phyloP scores from a whole-genome alignment of 345 rosid species.

The Ailanthus altissimus region DNA sequence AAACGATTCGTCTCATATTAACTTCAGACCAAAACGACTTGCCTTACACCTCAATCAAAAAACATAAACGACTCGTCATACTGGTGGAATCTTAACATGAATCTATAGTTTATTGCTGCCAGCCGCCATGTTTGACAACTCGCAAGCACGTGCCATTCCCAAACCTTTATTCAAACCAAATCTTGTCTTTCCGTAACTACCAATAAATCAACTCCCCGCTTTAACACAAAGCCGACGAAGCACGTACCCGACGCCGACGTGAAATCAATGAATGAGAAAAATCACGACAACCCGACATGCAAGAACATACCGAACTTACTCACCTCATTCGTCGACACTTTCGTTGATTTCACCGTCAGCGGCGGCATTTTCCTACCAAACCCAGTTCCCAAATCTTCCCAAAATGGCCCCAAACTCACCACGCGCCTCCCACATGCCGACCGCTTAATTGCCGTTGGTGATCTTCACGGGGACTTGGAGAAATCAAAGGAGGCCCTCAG shows the following conservation, averaged over 20 bases:
- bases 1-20: background rate
- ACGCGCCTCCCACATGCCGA: slow-evolving; percentile 47
- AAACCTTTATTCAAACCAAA: background rate
- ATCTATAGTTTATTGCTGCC: background rate
- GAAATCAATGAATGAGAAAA: slow-evolving; percentile 31
- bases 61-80: background rate
- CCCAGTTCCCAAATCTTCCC: slow-evolving; percentile 20
- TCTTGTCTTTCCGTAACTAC: background rate
- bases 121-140: background rate
- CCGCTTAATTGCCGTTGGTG: slow-evolving; percentile 84
- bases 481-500: slow-evolving; percentile 66
- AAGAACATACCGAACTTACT: slow-evolving; percentile 47
- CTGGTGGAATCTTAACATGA: background rate
- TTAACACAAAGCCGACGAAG: background rate
- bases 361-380: slow-evolving; percentile 64
- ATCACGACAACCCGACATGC: slow-evolving; percentile 40
- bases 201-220: background rate
- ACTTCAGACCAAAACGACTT: background rate
- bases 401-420: slow-evolving; percentile 6
- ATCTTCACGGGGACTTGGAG: slow-evolving; percentile 81
- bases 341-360: slow-evolving; percentile 71
- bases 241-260: background rate
- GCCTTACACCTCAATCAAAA: background rate
- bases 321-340: slow-evolving; percentile 77
- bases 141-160: background rate